Evolutionary conservation across 2,329 filamentous ascomycete species (phyloP), one percentile per base, ranked within the genome.

Genomic region (Fusarium buharicum): DNA sequence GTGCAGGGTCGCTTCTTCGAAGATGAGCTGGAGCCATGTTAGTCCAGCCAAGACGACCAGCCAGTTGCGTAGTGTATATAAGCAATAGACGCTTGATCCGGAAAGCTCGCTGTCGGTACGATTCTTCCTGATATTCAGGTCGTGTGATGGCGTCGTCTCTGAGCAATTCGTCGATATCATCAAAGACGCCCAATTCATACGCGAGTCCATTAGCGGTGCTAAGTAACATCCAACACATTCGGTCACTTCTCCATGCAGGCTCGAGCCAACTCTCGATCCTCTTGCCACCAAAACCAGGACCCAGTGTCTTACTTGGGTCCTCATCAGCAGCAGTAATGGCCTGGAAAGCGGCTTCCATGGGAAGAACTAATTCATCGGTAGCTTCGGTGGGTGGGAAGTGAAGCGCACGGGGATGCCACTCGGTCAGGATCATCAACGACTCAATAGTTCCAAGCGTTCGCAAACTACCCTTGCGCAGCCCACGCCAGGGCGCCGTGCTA

Each of bases 181-280:
- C 95, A 69, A 98, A 99, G 3, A 99, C 92, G 11, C 95, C 95
- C 28, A 99, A 86, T 75, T 99, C 95, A 67, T 96, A 96, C 0
- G 91, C 92, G 33, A 98, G 81, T 1, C 93, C 91, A 80, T 94
- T 91, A 13, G 92, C 93, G 33, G 93, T 96, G 71, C 92, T 96
- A 27, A 98, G 83, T 13, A 98, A 81, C 92, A 97, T 97, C 94
- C 94, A 97, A 73, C 92, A 96, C 91, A 97, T 96, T 50, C 93
- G 90, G 71, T 97, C 94, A 64, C 90, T 92, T 68, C 94, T 85
- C 92, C 94, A 97, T 9, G 92, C 94, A 3, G 95, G 95, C 75
- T 99, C 95, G 4, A 98, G 86, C 92, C 95, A 98, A 74, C 92
- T 94, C 72, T 97, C 93, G 63, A 97, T 95, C 24, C 93, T 83